Evolutionary conservation across 768 basidiomycete species (phyloP).

Genomic region (Clathrus columnatus): DNA sequence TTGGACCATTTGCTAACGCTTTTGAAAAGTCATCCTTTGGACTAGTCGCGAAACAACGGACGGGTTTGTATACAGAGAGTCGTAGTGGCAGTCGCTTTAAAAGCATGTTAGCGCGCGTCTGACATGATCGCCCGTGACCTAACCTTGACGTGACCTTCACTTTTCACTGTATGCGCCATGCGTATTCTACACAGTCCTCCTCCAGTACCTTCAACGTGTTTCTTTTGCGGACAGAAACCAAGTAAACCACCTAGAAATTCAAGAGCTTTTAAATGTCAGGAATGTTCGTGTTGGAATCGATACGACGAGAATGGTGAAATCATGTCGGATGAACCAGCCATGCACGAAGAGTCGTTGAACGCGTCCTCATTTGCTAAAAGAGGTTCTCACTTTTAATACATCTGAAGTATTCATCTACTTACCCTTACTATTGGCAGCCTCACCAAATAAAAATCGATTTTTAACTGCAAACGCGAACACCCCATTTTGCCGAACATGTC

Average conservation of each 20-base stretch:
- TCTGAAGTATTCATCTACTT: not conserved
- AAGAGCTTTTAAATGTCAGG: conserved; percentile 53
- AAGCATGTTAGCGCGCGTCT: too few species aligned
- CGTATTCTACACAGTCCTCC: conserved; percentile 5
- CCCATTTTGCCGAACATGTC: conserved; percentile 80
- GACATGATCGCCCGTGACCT: too few species aligned
- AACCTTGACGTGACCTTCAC: too few species aligned
- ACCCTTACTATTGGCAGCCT: conserved; percentile 35
- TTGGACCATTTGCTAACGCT: conserved; percentile 55
- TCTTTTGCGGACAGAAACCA: conserved; percentile 55
- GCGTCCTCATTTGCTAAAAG: conserved; percentile 58
- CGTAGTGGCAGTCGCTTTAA: too few species aligned
- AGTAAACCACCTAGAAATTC: conserved; percentile 35
- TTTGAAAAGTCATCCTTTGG: conserved; percentile 40
- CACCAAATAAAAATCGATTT: conserved; percentile 59
- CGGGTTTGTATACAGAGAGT: not conserved
- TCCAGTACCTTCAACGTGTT: conserved; percentile 38
- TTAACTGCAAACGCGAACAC: conserved; percentile 44
- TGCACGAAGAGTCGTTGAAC: conserved; percentile 76
- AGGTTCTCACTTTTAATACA: conserved; percentile 34
- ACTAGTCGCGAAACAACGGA: conserved; percentile 5
- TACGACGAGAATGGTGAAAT: conserved; percentile 68
- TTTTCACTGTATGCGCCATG: too few species aligned
- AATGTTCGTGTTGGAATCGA: conserved; percentile 68
- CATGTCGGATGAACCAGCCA: conserved; percentile 72